A percentile compares a stretch with the other conserved stretches of the same genome.
Conservation (phyloP, 371 early-diverging fungal species). For the Mortierella sp. region DNA sequence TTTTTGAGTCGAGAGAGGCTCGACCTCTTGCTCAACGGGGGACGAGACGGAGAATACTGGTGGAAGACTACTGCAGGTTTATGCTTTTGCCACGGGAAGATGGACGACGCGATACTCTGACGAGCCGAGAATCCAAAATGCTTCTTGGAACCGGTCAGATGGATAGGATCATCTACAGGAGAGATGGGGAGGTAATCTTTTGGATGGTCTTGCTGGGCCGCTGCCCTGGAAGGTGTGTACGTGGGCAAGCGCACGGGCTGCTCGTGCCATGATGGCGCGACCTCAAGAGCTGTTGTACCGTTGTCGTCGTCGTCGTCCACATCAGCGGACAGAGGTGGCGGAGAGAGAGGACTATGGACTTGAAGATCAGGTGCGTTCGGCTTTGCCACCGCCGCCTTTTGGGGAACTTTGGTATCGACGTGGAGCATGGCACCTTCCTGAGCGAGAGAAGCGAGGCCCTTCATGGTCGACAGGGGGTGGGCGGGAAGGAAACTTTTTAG, state of each 20-base stretch:
- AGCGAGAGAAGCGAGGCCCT: too few relatives aligned
- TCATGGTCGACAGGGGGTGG: too few relatives aligned
- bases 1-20: conserved; percentile 34
- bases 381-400: too few relatives aligned
- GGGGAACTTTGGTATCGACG: too few relatives aligned
- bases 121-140: conserved; percentile 47
- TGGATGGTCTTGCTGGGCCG: conserved; percentile 4
- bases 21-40: conserved; percentile 40
- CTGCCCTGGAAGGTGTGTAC: conserved; percentile 41
- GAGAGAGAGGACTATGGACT: too few relatives aligned
- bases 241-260: conserved; percentile 38
- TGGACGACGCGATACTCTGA: conserved; percentile 35
- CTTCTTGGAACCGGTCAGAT: conserved; percentile 28
- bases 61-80: conserved; percentile 46
- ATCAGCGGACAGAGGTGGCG: too few relatives aligned
- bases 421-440: too few relatives aligned
- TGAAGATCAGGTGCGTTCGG: too few relatives aligned
- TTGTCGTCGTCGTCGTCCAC: not conserved
- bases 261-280: conserved; percentile 41
- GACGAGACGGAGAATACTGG: conserved; percentile 50
- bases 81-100: conserved; percentile 52
- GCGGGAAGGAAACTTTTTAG: too few relatives aligned
- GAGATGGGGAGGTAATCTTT: conserved; percentile 31
- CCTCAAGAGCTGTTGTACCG: conserved; percentile 21
- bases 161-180: conserved; percentile 40